A percentile compares a stretch with the other conserved stretches of the same genome.
Evolutionary conservation across 805 yeast species (phyloP).

Genomic region (Teunomyces atbi): DNA sequence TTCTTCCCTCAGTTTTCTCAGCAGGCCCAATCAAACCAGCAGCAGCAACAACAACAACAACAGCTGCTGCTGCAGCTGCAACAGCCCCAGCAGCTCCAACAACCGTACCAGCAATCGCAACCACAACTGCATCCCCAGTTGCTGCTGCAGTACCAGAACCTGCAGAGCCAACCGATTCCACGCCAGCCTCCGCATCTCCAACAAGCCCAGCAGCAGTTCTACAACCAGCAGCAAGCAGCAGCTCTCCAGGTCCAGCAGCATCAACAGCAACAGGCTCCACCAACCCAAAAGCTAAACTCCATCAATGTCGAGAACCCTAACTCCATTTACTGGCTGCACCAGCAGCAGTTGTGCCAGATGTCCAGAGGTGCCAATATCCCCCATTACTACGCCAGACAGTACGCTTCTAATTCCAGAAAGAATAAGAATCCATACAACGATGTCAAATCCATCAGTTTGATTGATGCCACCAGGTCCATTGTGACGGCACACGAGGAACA

Average conservation of each 20-base stretch:
- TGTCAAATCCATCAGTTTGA: slow-evolving; percentile 35
- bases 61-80: slow-evolving; percentile 23
- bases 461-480: slow-evolving; percentile 42
- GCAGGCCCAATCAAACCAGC: slow-evolving; percentile 27
- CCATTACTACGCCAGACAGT: slow-evolving; percentile 81
- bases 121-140: slow-evolving; percentile 16
- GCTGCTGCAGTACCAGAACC: slow-evolving; percentile 22
- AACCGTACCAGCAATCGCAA: slow-evolving; percentile 19
- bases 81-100: slow-evolving; percentile 17
- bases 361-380: slow-evolving; percentile 66
- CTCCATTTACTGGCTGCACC: slow-evolving; percentile 74
- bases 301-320: slow-evolving; percentile 36
- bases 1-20: slow-evolving; percentile 18
- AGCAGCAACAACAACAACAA: slow-evolving; percentile 28
- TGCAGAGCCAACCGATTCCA: slow-evolving; percentile 16
- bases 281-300: slow-evolving; percentile 33
- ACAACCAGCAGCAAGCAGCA: slow-evolving; percentile 12
- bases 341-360: slow-evolving; percentile 65
- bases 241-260: slow-evolving; percentile 9
- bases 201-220: slow-evolving; percentile 13
- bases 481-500: slow-evolving; percentile 41
- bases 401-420: slow-evolving; percentile 66
- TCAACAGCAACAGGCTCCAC: slow-evolving; percentile 13
- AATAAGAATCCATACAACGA: slow-evolving; percentile 37
- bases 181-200: slow-evolving; percentile 23